Base-by-base conservation (phyloP, 1,284 basidiomycete species). In the Puccinia novopanici region DNA sequence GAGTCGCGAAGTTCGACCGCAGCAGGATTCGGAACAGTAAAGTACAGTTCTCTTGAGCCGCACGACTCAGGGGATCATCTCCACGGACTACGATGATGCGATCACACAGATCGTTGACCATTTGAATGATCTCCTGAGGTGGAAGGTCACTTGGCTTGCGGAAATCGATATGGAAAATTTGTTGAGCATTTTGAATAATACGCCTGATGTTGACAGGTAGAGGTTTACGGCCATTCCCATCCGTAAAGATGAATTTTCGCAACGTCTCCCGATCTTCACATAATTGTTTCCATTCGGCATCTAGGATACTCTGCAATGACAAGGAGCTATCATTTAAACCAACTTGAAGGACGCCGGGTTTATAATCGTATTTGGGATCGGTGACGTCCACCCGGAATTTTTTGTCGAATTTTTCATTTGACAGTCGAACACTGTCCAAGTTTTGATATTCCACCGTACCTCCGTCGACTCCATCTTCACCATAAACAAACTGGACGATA, bases 401-500 rank as follows among this genome's bases (percentile, higher is more conserved):
- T 85, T 92, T 90, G 84, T 94, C 92, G 87, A 98, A 99, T 81
- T 93, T 91, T 81, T 89, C 89, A 86, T 98, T 88, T 84, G 90
- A 93, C 81, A 98, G 88, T 61, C 90, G 91, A 83, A 95, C 94
- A 0, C 93, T 94, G 83, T 97, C 93, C 80, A 98, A 91, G 73
- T 90, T 91, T 87, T 99, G 97, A 82, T 92, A 91, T 88, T 99
- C 97, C 86, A 99, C 98, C 86, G 92, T 95, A 0, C 95, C 94
- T 82, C 94, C 96, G 84, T 99, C 97, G 91, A 99, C 97, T 50
- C 97, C 95, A 84, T 99, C 97, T 86, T 99, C 97, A 65, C 97
- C 95, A 83, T 99, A 99, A 27, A 95, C 90, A 86, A 99, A 99
- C 86, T 99, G 95, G 50, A 99, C 90, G 65, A 99, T 90, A 86